phyloP scores from a whole-genome alignment of 257 asterid species.

The Cinchona pubescens region DNA sequence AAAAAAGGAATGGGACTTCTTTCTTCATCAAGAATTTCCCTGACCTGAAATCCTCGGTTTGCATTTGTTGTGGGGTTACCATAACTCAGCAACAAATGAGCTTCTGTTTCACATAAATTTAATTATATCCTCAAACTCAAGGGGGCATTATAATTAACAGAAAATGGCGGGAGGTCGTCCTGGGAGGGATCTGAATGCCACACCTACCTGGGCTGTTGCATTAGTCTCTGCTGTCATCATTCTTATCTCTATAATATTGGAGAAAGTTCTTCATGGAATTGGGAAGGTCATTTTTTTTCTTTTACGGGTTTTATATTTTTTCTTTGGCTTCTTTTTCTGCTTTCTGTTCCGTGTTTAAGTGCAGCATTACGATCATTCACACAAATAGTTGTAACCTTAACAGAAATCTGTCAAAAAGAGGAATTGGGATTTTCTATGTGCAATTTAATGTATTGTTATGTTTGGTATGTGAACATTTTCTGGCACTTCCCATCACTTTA shows the following conservation, averaged over 20 bases:
- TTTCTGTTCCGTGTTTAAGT: not conserved
- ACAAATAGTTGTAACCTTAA: too few relatives aligned
- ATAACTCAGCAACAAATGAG: not conserved
- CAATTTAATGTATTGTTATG: not conserved
- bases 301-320: not conserved
- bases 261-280: conserved; percentile 52
- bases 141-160: not conserved
- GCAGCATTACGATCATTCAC: not conserved
- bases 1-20: not conserved
- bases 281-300: conserved; percentile 35
- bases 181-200: conserved; percentile 31
- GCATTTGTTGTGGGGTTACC: not conserved
- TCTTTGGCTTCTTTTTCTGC: not conserved
- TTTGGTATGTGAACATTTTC: not conserved
- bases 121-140: not conserved
- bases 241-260: conserved; percentile 57
- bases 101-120: too few relatives aligned
- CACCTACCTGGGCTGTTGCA: conserved; percentile 85
- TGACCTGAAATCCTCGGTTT: conserved; percentile 14
- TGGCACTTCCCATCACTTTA: not conserved
- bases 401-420: not conserved
- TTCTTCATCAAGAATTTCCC: not conserved
- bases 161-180: conserved; percentile 31
- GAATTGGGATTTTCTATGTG: not conserved
- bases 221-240: conserved; percentile 60